Conservation (phyloP, 2,329 filamentous ascomycete species). For the Talaromyces sp. region DNA sequence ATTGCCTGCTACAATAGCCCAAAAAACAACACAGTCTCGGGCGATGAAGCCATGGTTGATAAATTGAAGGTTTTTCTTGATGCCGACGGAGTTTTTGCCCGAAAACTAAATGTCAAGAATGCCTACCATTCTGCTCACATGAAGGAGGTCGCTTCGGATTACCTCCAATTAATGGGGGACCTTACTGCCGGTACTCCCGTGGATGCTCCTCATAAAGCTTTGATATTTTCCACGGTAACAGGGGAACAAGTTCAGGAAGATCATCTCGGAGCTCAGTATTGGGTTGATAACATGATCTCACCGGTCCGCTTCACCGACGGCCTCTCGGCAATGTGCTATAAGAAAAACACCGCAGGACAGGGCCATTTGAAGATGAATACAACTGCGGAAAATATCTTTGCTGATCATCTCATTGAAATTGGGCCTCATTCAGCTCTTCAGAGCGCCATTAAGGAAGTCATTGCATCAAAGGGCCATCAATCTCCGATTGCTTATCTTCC, state of each 20-base stretch:
- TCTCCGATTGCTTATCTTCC: slow-evolving; percentile 19
- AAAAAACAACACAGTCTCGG: slow-evolving; percentile 23
- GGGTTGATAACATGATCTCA: slow-evolving; percentile 29
- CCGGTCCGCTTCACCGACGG: slow-evolving; percentile 25
- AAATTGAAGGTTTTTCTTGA: slow-evolving; percentile 19
- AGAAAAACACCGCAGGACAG: background rate
- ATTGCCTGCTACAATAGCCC: slow-evolving; percentile 28
- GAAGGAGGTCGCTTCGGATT: slow-evolving; percentile 21
- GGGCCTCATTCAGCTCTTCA: slow-evolving; percentile 28
- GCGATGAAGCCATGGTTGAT: slow-evolving; percentile 23
- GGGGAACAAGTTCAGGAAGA: slow-evolving; percentile 16
- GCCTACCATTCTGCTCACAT: slow-evolving; percentile 30
- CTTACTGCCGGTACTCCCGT: slow-evolving; percentile 13
- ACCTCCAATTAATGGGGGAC: slow-evolving; percentile 19
- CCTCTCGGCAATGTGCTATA: slow-evolving; percentile 15
- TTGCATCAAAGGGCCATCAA: slow-evolving; percentile 10
- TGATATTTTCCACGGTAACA: slow-evolving; percentile 24
- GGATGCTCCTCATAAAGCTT: slow-evolving; percentile 13
- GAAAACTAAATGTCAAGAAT: slow-evolving; percentile 25
- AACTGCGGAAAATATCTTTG: background rate
- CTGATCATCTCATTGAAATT: slow-evolving; percentile 25
- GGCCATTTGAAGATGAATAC: slow-evolving; percentile 6
- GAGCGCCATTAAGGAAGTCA: slow-evolving; percentile 24
- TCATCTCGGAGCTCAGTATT: slow-evolving; percentile 20
- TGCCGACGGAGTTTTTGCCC: slow-evolving; percentile 20